Evolutionary conservation across 257 asterid genomes (phyloP).

Genomic region (Handroanthus guayacan): DNA sequence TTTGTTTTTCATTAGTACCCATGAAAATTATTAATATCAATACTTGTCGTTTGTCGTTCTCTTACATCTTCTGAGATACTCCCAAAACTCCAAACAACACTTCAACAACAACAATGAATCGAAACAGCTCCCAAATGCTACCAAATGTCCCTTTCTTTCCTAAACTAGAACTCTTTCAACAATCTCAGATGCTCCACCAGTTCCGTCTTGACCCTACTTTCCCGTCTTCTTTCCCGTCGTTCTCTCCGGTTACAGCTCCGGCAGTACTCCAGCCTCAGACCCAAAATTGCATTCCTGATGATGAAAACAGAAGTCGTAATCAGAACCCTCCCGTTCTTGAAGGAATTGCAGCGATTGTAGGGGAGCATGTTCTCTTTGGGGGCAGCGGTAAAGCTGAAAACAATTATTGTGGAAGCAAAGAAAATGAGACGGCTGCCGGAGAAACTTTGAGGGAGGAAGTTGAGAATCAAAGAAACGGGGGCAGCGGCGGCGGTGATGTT

Average conservation of each 20-base stretch:
- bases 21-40: background rate
- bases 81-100: background rate
- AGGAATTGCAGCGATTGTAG: conserved; percentile 88
- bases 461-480: background rate
- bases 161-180: conserved; percentile 21
- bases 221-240: conserved; percentile 10
- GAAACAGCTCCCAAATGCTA: conserved; percentile 23
- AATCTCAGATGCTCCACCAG: conserved; percentile 26
- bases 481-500: background rate
- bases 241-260: conserved; percentile 37
- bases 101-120: background rate
- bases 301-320: background rate
- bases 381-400: background rate
- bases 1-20: conserved; percentile 20
- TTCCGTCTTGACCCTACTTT: background rate
- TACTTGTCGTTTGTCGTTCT: conserved; percentile 15
- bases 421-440: background rate
- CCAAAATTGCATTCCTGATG: conserved; percentile 15
- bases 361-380: conserved; percentile 73
- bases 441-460: background rate
- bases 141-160: conserved; percentile 43
- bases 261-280: background rate
- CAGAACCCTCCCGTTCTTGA: conserved; percentile 57
- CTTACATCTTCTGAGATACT: background rate
- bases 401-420: background rate